Conservation (phyloP, 73 alveolate species). For the Uronychia setigera region DNA sequence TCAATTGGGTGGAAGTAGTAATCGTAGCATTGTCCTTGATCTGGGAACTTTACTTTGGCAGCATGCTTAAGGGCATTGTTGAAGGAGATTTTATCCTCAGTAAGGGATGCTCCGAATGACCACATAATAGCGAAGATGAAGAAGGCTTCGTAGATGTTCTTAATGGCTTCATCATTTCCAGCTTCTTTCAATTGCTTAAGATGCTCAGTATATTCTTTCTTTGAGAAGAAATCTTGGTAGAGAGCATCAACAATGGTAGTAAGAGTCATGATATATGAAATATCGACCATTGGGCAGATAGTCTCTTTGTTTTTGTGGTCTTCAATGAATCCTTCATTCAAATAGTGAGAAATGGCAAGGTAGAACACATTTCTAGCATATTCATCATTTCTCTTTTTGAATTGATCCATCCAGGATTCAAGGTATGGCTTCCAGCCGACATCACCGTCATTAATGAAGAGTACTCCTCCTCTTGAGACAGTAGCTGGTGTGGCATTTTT, state of each 20-base stretch:
- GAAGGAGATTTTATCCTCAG: conserved; percentile 91
- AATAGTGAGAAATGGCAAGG: conserved; percentile 60
- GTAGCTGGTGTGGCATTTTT: conserved; percentile 99
- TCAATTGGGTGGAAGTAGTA: conserved; percentile 87
- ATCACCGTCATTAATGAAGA: conserved; percentile 99
- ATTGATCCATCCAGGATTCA: conserved; percentile 98
- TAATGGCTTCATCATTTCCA: conserved; percentile 74
- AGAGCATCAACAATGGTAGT: conserved; percentile 87
- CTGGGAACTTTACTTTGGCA: conserved; percentile 96
- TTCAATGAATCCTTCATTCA: conserved; percentile 57
- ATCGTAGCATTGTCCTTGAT: conserved; percentile 92
- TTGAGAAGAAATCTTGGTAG: conserved; percentile 55
- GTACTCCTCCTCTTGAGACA: conserved; percentile 99
- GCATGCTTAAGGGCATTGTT: conserved; percentile 81
- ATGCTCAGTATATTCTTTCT: conserved; percentile 56
- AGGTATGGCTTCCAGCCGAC: conserved; percentile 99
- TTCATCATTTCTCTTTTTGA: conserved; percentile 75
- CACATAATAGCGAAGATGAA: conserved; percentile 96
- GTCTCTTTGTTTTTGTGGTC: conserved; percentile 69
- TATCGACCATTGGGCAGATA: conserved; percentile 82
- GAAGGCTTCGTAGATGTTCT: conserved; percentile 92
- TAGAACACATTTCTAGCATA: conserved; percentile 90
- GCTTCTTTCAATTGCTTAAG: conserved; percentile 43
- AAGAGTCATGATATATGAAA: conserved; percentile 75
- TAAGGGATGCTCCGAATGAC: conserved; percentile 97